A percentile compares a stretch with the other conserved stretches of the same genome.
Evolutionary conservation across 768 basidiomycete species (phyloP).

Genomic region (Termitomyces sp.): DNA sequence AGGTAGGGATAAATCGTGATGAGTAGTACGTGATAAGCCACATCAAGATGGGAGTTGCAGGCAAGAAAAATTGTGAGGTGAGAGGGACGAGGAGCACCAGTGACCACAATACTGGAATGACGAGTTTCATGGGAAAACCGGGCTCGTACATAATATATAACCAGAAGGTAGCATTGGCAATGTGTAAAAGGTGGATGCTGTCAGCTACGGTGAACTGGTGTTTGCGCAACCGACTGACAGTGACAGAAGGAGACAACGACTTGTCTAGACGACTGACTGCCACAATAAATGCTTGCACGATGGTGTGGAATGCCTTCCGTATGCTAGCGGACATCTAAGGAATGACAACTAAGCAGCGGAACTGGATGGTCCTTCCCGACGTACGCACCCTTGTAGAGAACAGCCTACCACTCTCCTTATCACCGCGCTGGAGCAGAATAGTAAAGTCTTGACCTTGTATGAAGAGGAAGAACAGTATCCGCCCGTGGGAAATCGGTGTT

Average conservation of each 20-base stretch:
- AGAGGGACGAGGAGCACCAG: conserved; percentile 75
- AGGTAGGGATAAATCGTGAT: conserved; percentile 78
- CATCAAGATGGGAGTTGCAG: conserved; percentile 81
- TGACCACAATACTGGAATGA: conserved; percentile 71
- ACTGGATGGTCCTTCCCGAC: background rate
- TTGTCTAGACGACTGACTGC: conserved; percentile 72
- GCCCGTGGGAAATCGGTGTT: conserved; percentile 7
- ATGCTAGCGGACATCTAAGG: conserved; percentile 17
- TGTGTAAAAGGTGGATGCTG: conserved; percentile 61
- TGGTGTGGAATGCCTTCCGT: conserved; percentile 19
- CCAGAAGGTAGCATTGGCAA: conserved; percentile 66
- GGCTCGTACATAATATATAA: conserved; percentile 69
- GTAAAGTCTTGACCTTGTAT: background rate
- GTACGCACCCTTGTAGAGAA: conserved; percentile 1
- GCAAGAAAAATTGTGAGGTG: conserved; percentile 88
- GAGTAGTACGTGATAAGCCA: conserved; percentile 89
- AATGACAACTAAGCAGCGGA: background rate
- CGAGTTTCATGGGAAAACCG: conserved; percentile 67
- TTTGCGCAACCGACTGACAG: conserved; percentile 52
- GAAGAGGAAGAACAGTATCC: background rate
- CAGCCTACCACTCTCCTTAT: background rate
- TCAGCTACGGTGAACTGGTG: conserved; percentile 59
- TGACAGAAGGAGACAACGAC: conserved; percentile 68
- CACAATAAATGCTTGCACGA: conserved; percentile 49
- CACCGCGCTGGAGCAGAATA: background rate